Base-by-base conservation (phyloP, 73 alveolate species). In the Paramecium sonneborni region DNA sequence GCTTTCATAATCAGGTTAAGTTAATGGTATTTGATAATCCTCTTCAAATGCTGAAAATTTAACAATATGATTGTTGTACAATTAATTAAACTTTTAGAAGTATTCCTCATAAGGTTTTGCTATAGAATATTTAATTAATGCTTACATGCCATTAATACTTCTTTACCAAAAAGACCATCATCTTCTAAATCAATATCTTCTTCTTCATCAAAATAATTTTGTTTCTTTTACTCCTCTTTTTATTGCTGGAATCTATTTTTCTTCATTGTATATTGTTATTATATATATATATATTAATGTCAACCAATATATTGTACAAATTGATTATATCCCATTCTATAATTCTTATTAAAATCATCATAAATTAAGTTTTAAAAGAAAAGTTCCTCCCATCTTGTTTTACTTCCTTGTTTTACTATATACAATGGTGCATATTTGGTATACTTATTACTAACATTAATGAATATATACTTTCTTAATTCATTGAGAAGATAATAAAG, bases 101-200 rank as follows among this genome's bases (percentile, higher is more conserved):
- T 88, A 82, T 24, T 88, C 94, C 38, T 88, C 94, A 48, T 69
- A 88, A 4, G 94, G 94, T 57, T 88, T 88, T 8, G 90, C 94
- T 88, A 28, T 23, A 26, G 0, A 56, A 85, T 24, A 56, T 4
- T 18, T 46, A 46, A 41, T 15, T 24, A 84, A 0, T 18, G 5
- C 28, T 21, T 30, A 58, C 74, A 34, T 85, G 69, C 82, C 4
- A 23, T 14, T 37, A 87, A 38, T 24, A 23, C 85, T 67, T 87
- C 76, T 41, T 39, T 79, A 2, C 87, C 87, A 74, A 43, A 79
- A 5, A 79, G 52, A 24, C 46, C 69, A 79, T 79, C 90, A 23
- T 39, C 90, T 0, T 79, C 90, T 43, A 79, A 46, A 79, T 79
- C 90, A 7, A 79, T 79, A 79, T 79, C 90, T 23, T 79, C 90